Base-by-base conservation (phyloP, 1,139 yeast genomes). In the Kurtzmaniella quercitrusa region DNA sequence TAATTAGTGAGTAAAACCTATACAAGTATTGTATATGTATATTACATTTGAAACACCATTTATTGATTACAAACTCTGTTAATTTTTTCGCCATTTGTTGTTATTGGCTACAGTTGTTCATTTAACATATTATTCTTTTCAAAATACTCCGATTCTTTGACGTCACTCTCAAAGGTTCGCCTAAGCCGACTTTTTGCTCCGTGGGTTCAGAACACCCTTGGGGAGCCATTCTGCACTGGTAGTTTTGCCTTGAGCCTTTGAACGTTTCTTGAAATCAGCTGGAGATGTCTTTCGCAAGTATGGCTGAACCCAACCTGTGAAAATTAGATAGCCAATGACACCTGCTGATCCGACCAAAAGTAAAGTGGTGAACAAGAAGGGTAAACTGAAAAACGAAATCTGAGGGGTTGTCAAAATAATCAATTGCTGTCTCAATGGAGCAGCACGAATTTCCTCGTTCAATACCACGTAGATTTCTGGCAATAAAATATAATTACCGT, bases 361-460 rank as follows among this genome's bases (percentile, higher is more conserved):
- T 15, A 79, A 44, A 56, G 81, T 84, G 52, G 84, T 74, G 38
- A 85, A 61, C 48, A 88, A 61, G 56, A 88, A 76, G 60, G 84
- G 81, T 22, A 91, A 93, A 59, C 86, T 79, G 63, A 84, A 82
- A 45, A 83, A 51, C 1, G 95, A 83, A 53, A 88, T 68, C 42
- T 83, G 74, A 33, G 75, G 76, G 52, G 88, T 95, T n/a, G 63
- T 61, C 47, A 88, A 75, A 28, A 70, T 61, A 34, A 86, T 68
- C 49, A 82, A 66, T 53, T 78, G 80, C 39, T 81, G 78, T 54
- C 78, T 71, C 36, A 84, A 77, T 41, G 81, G 78, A 39, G 84
- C 68, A 50, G 75, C 68, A 62, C 78, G 76, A 53, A 83, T 63
- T 44, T 78, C 68, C 18, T 76, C 76, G 33, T 76, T 73, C 53